Evolutionary conservation across 1,284 basidiomycete species (phyloP).

Genomic region (Rhizoctonia solani): DNA sequence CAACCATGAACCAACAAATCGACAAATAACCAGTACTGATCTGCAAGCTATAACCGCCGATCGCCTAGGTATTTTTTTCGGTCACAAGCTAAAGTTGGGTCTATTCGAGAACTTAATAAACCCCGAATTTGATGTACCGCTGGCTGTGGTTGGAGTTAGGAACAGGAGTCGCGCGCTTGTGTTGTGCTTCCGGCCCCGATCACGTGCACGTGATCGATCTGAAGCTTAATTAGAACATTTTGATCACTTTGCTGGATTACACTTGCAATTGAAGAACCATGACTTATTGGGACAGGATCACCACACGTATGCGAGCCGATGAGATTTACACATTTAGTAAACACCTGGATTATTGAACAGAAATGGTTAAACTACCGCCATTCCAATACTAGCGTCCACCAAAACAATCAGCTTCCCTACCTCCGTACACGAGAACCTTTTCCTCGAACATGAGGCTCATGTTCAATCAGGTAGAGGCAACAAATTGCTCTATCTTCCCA

Average conservation of each 20-base stretch:
- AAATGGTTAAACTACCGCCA: no score
- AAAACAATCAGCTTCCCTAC: no score
- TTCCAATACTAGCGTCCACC: no score
- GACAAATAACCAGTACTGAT: background rate
- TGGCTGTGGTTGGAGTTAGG: slow-evolving; percentile 29
- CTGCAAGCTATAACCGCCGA: background rate
- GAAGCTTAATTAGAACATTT: background rate
- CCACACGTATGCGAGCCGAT: background rate
- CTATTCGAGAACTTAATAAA: background rate
- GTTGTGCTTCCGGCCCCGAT: slow-evolving; percentile 26
- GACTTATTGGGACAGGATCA: background rate
- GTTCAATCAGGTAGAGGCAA: no score
- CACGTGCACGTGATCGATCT: slow-evolving; percentile 29
- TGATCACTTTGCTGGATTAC: slow-evolving; percentile 3
- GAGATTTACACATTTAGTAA: no score
- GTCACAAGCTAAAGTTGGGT: background rate
- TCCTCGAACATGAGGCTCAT: no score
- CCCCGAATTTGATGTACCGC: slow-evolving; percentile 11
- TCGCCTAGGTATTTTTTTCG: background rate
- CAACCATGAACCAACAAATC: slow-evolving; percentile 31
- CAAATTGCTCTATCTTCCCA: no score
- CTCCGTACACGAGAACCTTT: no score
- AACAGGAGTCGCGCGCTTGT: slow-evolving; percentile 34
- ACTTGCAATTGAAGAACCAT: background rate
- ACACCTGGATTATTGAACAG: no score